Percentiles rank a stretch among this genome's conserved stretches.
phyloP scores from a whole-genome alignment of 2,329 filamentous ascomycete species.

The Nemania sp. region DNA sequence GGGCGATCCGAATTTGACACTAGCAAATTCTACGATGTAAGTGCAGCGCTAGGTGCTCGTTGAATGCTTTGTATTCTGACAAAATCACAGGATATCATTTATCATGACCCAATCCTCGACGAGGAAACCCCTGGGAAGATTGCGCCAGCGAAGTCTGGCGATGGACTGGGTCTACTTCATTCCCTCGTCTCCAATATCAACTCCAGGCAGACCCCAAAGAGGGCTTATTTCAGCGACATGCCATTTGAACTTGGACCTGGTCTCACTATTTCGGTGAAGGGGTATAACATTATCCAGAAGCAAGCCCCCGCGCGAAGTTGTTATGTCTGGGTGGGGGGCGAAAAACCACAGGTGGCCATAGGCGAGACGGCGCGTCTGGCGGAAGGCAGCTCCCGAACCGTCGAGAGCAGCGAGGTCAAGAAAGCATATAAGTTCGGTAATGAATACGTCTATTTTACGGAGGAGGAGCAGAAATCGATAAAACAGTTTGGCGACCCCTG shows the following conservation, averaged over 20 bases:
- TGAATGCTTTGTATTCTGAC: constrained; percentile 31
- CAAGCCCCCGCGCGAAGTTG: constrained; percentile 81
- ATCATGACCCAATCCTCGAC: constrained; percentile 74
- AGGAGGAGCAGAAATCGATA: constrained; percentile 79
- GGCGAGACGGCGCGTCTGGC: constrained; percentile 76
- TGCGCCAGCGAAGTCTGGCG: constrained; percentile 68
- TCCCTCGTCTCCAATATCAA: constrained; percentile 86
- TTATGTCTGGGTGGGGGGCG: constrained; percentile 87
- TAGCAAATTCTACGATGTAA: constrained; percentile 87
- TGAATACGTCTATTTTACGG: constrained; percentile 82
- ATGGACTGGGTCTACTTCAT: constrained; percentile 78
- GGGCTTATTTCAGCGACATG: constrained; percentile 85
- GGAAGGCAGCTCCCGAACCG: constrained; percentile 74
- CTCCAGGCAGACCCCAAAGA: constrained; percentile 83
- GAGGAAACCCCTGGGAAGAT: constrained; percentile 63
- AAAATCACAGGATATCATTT: constrained; percentile 77
- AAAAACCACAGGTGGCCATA: constrained; percentile 78
- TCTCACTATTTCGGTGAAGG: constrained; percentile 87
- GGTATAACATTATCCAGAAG: constrained; percentile 85
- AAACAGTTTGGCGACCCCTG: constrained; percentile 80
- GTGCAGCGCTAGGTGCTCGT: constrained; percentile 28
- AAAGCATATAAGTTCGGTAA: constrained; percentile 97
- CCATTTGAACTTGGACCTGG: constrained; percentile 85
- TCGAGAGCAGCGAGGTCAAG: constrained; percentile 80
- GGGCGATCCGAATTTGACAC: constrained; percentile 75